Percentiles rank a stretch among this genome's conserved stretches.
Conservation (phyloP, 1,284 basidiomycete species). For the Trametes polyzona region DNA sequence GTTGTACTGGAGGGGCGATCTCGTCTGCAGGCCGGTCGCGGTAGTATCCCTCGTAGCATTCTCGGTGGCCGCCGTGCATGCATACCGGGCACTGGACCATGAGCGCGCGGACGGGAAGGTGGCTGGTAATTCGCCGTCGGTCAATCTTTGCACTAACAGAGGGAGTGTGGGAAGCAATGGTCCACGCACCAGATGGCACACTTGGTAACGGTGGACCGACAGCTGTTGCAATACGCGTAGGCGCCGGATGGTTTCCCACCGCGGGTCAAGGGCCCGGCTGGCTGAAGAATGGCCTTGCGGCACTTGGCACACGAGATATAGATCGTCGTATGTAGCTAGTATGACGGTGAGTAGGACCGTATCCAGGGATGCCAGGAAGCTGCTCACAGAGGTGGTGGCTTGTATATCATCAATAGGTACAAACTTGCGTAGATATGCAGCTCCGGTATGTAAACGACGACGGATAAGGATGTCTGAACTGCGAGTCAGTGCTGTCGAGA, state of each 20-base stretch:
- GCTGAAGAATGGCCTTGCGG: conserved; percentile 53
- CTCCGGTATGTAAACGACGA: conserved; percentile 60
- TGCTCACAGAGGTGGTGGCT: conserved; percentile 52
- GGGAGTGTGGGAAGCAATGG: neutral
- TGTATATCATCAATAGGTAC: conserved; percentile 53
- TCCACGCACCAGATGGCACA: conserved; percentile 77
- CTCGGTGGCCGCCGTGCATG: conserved; percentile 75
- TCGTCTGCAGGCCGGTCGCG: conserved; percentile 52
- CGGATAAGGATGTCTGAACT: conserved; percentile 62
- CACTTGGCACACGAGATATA: conserved; percentile 70
- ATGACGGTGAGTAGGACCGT: no score
- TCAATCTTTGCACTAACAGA: conserved; percentile 3
- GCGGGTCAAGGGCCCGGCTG: conserved; percentile 9
- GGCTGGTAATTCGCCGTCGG: conserved; percentile 50
- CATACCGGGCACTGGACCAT: conserved; percentile 75
- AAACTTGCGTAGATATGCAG: conserved; percentile 74
- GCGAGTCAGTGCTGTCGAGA: neutral
- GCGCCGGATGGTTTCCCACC: conserved; percentile 37
- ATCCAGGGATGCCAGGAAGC: no score
- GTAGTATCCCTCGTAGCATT: conserved; percentile 72
- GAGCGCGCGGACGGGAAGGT: conserved; percentile 68
- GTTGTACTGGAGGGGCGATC: conserved; percentile 6
- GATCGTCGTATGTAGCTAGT: conserved; percentile 67
- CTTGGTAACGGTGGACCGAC: conserved; percentile 49
- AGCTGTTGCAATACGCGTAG: conserved; percentile 53